Percentiles rank a stretch among this genome's conserved stretches.
These are phyloP conservation scores for Penicillium janthinellum DNA, from an alignment of 2,329 filamentous ascomycete species.

Conservation along the genomic window DNA sequence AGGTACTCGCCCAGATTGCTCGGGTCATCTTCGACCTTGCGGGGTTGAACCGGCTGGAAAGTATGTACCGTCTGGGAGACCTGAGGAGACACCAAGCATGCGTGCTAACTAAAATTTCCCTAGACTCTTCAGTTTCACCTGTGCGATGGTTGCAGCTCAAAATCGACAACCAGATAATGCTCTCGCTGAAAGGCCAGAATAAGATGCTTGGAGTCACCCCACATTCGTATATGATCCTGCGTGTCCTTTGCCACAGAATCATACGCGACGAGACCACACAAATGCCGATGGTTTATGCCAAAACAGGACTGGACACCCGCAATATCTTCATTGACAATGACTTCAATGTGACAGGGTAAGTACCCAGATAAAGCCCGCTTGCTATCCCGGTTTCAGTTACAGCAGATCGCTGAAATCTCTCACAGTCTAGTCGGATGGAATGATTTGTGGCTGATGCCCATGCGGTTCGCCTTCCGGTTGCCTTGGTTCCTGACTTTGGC, in stretches of 20 bases:
- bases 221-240: background rate
- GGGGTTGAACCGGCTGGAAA: too few relatives aligned
- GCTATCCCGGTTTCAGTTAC: too few relatives aligned
- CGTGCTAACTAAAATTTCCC: background rate
- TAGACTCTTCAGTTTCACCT: background rate
- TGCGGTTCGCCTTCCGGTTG: background rate
- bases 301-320: too few relatives aligned
- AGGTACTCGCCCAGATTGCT: background rate
- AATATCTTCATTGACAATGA: conserved; percentile 6
- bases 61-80: background rate
- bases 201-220: too few relatives aligned
- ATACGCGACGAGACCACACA: background rate
- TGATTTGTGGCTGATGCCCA: background rate
- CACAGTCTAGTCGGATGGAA: background rate
- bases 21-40: background rate
- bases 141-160: background rate
- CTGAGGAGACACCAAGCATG: background rate
- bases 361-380: too few relatives aligned
- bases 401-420: background rate
- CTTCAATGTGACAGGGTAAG: conserved; percentile 4
- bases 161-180: background rate
- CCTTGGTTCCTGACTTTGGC: background rate
- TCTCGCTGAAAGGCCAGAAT: background rate
- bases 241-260: background rate
- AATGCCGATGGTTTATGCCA: background rate